Evolutionary conservation across 2,329 filamentous ascomycete species (phyloP).

Genomic region (Fusarium oxysporum): DNA sequence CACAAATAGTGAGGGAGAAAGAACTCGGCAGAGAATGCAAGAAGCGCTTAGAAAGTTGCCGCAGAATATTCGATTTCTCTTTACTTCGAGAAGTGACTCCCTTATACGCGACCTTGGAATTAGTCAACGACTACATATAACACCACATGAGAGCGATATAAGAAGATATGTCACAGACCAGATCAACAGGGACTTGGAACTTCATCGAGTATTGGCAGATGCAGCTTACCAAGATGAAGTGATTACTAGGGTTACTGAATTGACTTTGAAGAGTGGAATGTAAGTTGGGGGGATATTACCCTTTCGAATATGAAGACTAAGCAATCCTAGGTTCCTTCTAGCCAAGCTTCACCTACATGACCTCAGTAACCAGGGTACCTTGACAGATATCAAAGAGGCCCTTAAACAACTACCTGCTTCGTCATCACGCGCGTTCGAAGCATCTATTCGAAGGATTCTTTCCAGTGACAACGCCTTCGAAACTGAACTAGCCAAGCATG

Average conservation of each 20-base stretch:
- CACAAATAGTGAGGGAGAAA: neutral
- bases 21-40: neutral
- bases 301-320: too few relatives aligned
- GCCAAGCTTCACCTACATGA: neutral
- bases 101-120: neutral
- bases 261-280: neutral
- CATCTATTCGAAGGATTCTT: neutral
- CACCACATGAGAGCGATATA: too few relatives aligned
- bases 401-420: neutral
- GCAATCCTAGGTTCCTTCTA: neutral
- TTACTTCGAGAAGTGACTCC: neutral
- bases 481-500: neutral
- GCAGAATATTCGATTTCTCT: neutral
- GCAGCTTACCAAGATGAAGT: neutral
- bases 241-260: neutral
- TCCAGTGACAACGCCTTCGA: neutral
- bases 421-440: neutral
- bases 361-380: neutral
- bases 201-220: neutral
- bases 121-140: too few relatives aligned
- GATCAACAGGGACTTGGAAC: neutral
- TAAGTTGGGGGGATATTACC: neutral
- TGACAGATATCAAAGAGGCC: neutral
- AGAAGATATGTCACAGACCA: neutral
- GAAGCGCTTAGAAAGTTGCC: neutral